phyloP scores from a whole-genome alignment of 164 flowering plant species.

The Vitis rotundifolia region DNA sequence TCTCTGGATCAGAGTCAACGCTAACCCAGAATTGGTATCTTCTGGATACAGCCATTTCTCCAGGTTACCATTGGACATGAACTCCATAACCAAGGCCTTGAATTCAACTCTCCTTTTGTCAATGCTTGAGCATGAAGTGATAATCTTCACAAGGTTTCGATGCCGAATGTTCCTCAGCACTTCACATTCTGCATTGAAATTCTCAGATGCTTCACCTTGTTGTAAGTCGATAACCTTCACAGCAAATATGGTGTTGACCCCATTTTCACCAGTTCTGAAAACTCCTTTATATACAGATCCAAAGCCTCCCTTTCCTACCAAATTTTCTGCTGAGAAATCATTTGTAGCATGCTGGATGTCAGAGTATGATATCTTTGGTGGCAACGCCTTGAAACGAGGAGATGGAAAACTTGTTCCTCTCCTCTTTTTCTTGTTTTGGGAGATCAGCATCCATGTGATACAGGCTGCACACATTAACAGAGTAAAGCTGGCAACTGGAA shows the following conservation, averaged over 20 bases:
- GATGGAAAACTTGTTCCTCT: neutral
- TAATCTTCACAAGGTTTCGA: constrained; percentile 11
- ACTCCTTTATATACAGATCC: constrained; percentile 15
- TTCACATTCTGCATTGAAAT: constrained; percentile 14
- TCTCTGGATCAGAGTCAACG: constrained; percentile 12
- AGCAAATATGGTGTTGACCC: neutral
- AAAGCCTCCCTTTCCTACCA: constrained; percentile 8
- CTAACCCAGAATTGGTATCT: constrained; percentile 3
- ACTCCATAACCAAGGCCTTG: constrained; percentile 20
- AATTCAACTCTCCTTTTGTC: constrained; percentile 16
- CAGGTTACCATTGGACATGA: constrained; percentile 14
- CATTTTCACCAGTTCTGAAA: neutral
- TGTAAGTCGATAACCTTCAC: constrained; percentile 14
- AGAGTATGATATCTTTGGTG: neutral
- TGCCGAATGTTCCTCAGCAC: constrained; percentile 12
- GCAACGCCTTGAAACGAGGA: neutral
- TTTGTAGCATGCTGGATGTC: constrained; percentile 5
- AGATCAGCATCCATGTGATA: neutral
- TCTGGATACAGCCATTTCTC: constrained; percentile 19
- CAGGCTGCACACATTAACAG: neutral
- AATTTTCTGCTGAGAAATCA: constrained; percentile 5
- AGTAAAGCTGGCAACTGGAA: neutral
- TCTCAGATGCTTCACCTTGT: constrained; percentile 9
- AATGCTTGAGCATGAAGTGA: constrained; percentile 22
- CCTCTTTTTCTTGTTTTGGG: constrained; percentile 1